These are phyloP conservation scores for Garcileccinum viscosum DNA, from an alignment of 1,284 basidiomycete genomes.

Conservation along the genomic window DNA sequence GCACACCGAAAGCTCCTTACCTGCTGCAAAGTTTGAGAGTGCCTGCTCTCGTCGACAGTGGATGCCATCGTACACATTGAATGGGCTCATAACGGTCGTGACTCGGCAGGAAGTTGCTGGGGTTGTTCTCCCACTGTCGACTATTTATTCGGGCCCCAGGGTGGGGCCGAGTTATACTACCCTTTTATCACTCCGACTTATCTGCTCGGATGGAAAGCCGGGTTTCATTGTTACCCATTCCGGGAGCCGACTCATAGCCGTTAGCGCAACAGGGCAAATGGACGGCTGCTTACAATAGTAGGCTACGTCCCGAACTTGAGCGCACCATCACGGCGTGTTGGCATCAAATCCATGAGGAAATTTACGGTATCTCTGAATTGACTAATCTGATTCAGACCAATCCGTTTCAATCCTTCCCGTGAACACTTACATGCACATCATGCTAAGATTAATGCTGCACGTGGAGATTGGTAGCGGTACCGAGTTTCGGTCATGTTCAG, in stretches of 20 bases:
- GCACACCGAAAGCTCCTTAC: not conserved
- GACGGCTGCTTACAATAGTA: not conserved
- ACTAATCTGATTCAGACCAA: not conserved
- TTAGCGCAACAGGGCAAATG: not conserved
- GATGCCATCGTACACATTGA: not conserved
- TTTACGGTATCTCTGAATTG: not conserved
- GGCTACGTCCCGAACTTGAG: not conserved
- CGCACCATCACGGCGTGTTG: not conserved
- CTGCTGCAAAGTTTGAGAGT: conserved; percentile 5
- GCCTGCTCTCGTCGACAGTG: conserved; percentile 1
- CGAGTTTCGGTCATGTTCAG: too few species aligned
- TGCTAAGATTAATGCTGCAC: too few species aligned
- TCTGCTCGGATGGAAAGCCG: too few species aligned
- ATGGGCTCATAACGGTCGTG: not conserved
- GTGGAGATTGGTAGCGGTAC: too few species aligned
- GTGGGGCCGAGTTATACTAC: not conserved
- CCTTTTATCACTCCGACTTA: not conserved
- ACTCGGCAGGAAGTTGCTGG: not conserved
- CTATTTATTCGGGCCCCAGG: conserved; percentile 1
- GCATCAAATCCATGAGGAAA: not conserved
- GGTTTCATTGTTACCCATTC: not conserved
- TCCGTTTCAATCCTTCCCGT: too few species aligned
- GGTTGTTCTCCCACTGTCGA: not conserved
- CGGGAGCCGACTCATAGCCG: not conserved
- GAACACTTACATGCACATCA: too few species aligned